Conservation (phyloP, 2,329 filamentous ascomycete genomes). For the Fusarium incarnatum region DNA sequence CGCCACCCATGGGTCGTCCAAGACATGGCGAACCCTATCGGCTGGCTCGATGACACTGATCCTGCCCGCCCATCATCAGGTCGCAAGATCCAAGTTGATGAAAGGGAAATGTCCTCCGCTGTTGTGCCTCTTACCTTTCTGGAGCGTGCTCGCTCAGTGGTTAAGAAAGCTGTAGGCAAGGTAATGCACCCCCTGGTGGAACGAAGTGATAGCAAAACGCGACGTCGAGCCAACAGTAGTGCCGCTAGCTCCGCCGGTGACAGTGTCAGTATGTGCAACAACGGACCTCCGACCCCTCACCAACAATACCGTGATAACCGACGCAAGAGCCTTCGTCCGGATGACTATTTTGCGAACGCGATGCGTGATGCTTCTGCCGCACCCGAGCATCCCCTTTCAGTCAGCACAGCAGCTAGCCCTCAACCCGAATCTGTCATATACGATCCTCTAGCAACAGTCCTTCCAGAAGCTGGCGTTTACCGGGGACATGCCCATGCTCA, state of each 20-base stretch:
- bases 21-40: constrained; percentile 77
- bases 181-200: constrained; percentile 72
- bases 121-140: constrained; percentile 91
- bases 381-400: constrained; percentile 43
- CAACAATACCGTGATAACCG: constrained; percentile 59
- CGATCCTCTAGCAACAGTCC: constrained; percentile 56
- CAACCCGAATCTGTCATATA: constrained; percentile 50
- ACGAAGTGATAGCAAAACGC: constrained; percentile 64
- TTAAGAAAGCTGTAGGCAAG: constrained; percentile 75
- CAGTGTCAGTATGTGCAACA: constrained; percentile 59
- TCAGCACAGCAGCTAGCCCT: constrained; percentile 42
- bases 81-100: constrained; percentile 90
- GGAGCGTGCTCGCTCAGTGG: constrained; percentile 82
- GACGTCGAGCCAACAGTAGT: constrained; percentile 70
- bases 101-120: constrained; percentile 87
- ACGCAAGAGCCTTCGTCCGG: constrained; percentile 64
- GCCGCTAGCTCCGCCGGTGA: constrained; percentile 73
- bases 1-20: constrained; percentile 90
- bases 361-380: constrained; percentile 50
- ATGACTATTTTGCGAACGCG: constrained; percentile 64
- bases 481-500: constrained; percentile 44
- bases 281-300: constrained; percentile 63
- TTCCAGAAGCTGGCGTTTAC: constrained; percentile 47
- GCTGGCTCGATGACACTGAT: constrained; percentile 96
- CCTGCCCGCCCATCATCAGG: constrained; percentile 81